These are phyloP conservation scores for Colletotrichum sp. DNA, from an alignment of 2,329 filamentous ascomycete species.

Conservation along the genomic window DNA sequence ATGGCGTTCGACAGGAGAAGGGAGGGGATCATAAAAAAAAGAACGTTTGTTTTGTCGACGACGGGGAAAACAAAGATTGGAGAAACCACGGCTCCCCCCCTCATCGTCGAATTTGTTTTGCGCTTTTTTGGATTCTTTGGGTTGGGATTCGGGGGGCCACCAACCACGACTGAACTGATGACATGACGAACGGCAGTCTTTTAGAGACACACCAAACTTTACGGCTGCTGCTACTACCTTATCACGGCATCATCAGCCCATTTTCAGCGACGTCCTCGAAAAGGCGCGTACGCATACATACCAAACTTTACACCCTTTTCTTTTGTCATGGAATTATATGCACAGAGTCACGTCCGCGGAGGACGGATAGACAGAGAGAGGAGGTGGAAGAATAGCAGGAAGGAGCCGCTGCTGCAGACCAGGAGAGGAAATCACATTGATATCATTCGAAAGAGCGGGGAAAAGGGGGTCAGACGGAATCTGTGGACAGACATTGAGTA, in stretches of 20 bases:
- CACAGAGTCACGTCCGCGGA: background rate
- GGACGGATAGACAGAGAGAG: background rate
- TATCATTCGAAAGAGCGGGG: background rate
- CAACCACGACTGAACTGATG: slow-evolving; percentile 16
- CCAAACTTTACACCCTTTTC: slow-evolving; percentile 6
- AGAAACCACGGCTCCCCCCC: slow-evolving; percentile 11
- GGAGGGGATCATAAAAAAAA: slow-evolving; percentile 8
- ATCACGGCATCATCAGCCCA: background rate
- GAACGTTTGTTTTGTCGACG: background rate
- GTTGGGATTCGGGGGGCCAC: slow-evolving; percentile 16
- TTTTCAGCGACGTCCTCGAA: background rate
- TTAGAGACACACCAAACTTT: background rate
- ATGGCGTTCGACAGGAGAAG: slow-evolving; percentile 20
- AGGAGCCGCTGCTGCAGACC: background rate
- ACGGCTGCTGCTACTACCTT: background rate
- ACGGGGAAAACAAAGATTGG: background rate
- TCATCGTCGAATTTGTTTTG: background rate
- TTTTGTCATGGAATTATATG: slow-evolving; percentile 13
- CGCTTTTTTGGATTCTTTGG: slow-evolving; percentile 15
- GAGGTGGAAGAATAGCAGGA: background rate
- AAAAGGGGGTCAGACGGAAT: background rate
- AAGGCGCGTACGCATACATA: background rate
- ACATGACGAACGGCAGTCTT: background rate
- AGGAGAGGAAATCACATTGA: background rate
- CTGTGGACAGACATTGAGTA: background rate